Conservation (phyloP, 1,284 basidiomycete species). For the Sporisorium scitamineum region DNA sequence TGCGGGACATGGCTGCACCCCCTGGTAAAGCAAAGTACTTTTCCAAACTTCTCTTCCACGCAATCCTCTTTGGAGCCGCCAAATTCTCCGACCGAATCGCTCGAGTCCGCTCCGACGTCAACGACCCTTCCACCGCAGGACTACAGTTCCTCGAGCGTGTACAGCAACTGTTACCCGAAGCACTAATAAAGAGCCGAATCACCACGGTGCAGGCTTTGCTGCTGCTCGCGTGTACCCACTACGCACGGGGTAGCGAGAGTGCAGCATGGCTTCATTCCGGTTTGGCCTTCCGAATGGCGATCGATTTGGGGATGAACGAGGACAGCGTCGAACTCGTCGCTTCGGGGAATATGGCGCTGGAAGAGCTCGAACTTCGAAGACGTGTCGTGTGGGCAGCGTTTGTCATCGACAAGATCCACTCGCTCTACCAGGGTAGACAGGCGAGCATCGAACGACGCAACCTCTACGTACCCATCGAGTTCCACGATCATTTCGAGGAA, state of each 20-base stretch:
- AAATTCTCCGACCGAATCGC: conserved; percentile 63
- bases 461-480: conserved; percentile 60
- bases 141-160: conserved; percentile 58
- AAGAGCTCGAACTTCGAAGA: conserved; percentile 62
- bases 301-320: conserved; percentile 62
- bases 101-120: conserved; percentile 54
- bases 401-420: conserved; percentile 65
- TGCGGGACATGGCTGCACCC: conserved; percentile 61
- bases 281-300: conserved; percentile 64
- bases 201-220: conserved; percentile 66
- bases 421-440: conserved; percentile 66
- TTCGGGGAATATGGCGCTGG: conserved; percentile 39
- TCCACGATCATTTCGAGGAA: conserved; percentile 64
- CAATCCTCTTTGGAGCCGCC: conserved; percentile 63
- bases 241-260: conserved; percentile 59
- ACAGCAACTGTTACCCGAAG: conserved; percentile 60
- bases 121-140: conserved; percentile 54
- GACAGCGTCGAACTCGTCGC: conserved; percentile 54
- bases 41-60: conserved; percentile 63
- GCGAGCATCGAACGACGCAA: conserved; percentile 51
- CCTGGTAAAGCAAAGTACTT: conserved; percentile 55
- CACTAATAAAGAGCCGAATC: conserved; percentile 60
- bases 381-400: conserved; percentile 63
- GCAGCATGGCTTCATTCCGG: conserved; percentile 65
- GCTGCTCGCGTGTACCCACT: conserved; percentile 61